Percentiles rank a stretch among this genome's conserved stretches.
phyloP scores from a whole-genome alignment of 164 flowering plant species.

The Liriodendron chinense region DNA sequence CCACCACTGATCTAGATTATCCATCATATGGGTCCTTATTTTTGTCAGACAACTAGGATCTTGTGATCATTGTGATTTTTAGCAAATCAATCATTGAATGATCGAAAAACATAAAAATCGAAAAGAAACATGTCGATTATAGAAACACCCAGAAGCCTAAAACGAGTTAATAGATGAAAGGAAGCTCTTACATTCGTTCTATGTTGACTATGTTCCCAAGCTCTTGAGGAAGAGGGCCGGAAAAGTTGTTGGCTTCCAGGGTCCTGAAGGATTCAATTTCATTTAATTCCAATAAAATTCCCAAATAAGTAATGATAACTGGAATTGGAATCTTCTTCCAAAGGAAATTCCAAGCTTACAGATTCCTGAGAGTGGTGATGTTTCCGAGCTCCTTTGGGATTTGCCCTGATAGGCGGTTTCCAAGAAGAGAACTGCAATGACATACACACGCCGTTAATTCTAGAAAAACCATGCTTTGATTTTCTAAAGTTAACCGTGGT shows the following conservation, averaged over 20 bases:
- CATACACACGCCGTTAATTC: background rate
- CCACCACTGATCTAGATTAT: too few species aligned
- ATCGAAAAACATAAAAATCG: too few species aligned
- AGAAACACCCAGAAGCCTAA: background rate
- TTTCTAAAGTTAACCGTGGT: background rate
- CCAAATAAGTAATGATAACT: too few species aligned
- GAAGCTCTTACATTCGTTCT: slow-evolving; percentile 23
- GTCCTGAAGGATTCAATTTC: slow-evolving; percentile 18
- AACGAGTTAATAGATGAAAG: background rate
- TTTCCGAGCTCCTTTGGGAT: slow-evolving; percentile 23
- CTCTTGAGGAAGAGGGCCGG: slow-evolving; percentile 33
- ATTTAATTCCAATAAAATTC: background rate
- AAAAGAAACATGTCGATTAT: background rate
- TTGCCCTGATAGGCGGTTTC: slow-evolving; percentile 25
- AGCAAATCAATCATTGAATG: too few species aligned
- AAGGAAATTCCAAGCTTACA: slow-evolving; percentile 28
- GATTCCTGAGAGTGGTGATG: slow-evolving; percentile 40
- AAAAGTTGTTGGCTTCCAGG: slow-evolving; percentile 32
- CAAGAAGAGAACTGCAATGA: slow-evolving; percentile 53
- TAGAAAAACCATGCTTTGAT: background rate
- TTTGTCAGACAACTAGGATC: too few species aligned
- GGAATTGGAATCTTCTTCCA: background rate
- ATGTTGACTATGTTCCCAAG: slow-evolving; percentile 32
- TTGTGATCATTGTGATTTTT: too few species aligned
- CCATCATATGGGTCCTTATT: too few species aligned